phyloP scores from a whole-genome alignment of 2,329 filamentous ascomycete species.

The Fusarium drepaniforme region DNA sequence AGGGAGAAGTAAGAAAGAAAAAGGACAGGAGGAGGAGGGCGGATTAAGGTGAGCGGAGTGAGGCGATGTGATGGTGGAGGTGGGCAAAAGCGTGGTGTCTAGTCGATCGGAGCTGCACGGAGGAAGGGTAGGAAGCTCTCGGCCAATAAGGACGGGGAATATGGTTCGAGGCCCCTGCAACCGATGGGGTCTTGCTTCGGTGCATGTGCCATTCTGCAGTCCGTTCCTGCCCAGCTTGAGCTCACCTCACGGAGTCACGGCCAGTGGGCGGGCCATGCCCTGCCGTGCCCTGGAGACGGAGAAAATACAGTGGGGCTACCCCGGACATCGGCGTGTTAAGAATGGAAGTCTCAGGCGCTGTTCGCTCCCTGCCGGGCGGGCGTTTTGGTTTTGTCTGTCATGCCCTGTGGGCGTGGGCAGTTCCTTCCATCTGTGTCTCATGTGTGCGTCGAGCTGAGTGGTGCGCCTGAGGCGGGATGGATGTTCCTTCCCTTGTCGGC shows the following conservation, averaged over 20 bases:
- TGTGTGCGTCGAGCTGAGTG: constrained; percentile 33
- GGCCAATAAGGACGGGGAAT: constrained; percentile 28
- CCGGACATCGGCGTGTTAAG: constrained; percentile 44
- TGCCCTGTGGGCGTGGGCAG: not conserved
- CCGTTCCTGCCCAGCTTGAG: constrained; percentile 20
- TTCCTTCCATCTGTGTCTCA: constrained; percentile 14
- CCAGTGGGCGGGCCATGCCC: constrained; percentile 7
- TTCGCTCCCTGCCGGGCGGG: not conserved
- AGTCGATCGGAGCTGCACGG: constrained; percentile 44
- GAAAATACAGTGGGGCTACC: constrained; percentile 41
- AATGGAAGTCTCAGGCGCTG: constrained; percentile 24
- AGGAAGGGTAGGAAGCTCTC: constrained; percentile 24
- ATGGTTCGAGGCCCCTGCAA: constrained; percentile 37
- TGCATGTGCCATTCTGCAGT: constrained; percentile 21
- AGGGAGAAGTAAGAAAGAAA: constrained; percentile 25
- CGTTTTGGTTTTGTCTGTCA: not conserved
- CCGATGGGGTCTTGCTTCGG: constrained; percentile 24
- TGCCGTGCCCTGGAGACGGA: constrained; percentile 5
- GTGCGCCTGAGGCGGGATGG: constrained; percentile 40
- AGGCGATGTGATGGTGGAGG: constrained; percentile 43
- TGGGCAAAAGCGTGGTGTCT: constrained; percentile 41
- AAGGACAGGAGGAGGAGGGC: constrained; percentile 19
- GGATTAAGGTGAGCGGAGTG: constrained; percentile 19
- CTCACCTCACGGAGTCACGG: constrained; percentile 27
- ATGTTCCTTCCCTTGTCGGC: constrained; percentile 14